A percentile compares a stretch with the other conserved stretches of the same genome.
These are phyloP conservation scores for Diaporthe batatas DNA, from an alignment of 2,329 filamentous ascomycete genomes.

Conservation along the genomic window DNA sequence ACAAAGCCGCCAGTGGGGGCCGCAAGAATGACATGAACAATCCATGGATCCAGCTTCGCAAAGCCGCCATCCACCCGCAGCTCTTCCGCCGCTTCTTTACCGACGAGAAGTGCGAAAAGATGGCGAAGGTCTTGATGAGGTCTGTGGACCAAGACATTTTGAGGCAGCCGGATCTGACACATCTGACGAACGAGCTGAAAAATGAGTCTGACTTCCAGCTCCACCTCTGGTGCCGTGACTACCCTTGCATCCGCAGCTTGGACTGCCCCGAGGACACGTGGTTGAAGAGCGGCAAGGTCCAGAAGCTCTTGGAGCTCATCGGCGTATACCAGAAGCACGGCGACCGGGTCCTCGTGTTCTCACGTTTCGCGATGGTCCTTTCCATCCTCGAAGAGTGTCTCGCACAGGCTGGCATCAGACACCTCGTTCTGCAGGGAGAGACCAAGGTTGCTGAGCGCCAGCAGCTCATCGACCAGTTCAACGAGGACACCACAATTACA, in stretches of 20 bases:
- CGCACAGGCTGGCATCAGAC: slow-evolving; percentile 77
- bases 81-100: slow-evolving; percentile 87
- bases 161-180: slow-evolving; percentile 63
- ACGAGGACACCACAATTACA: slow-evolving; percentile 79
- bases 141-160: slow-evolving; percentile 71
- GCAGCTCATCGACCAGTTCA: slow-evolving; percentile 89
- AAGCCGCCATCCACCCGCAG: slow-evolving; percentile 91
- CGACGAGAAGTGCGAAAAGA: slow-evolving; percentile 80
- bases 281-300: slow-evolving; percentile 84
- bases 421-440: slow-evolving; percentile 87
- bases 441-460: slow-evolving; percentile 88
- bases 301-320: slow-evolving; percentile 82
- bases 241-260: slow-evolving; percentile 65
- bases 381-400: slow-evolving; percentile 90
- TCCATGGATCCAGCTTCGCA: slow-evolving; percentile 89
- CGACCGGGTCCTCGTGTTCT: slow-evolving; percentile 91
- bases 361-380: slow-evolving; percentile 91
- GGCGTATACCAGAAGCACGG: slow-evolving; percentile 80
- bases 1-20: slow-evolving; percentile 70
- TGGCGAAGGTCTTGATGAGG: slow-evolving; percentile 81
- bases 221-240: slow-evolving; percentile 75
- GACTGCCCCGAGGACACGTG: slow-evolving; percentile 68
- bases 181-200: slow-evolving; percentile 69
- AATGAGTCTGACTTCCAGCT: slow-evolving; percentile 74
- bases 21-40: slow-evolving; percentile 72